These are phyloP conservation scores for Colletotrichum euphorbiae DNA, from an alignment of 2,329 filamentous ascomycete species.

Conservation along the genomic window DNA sequence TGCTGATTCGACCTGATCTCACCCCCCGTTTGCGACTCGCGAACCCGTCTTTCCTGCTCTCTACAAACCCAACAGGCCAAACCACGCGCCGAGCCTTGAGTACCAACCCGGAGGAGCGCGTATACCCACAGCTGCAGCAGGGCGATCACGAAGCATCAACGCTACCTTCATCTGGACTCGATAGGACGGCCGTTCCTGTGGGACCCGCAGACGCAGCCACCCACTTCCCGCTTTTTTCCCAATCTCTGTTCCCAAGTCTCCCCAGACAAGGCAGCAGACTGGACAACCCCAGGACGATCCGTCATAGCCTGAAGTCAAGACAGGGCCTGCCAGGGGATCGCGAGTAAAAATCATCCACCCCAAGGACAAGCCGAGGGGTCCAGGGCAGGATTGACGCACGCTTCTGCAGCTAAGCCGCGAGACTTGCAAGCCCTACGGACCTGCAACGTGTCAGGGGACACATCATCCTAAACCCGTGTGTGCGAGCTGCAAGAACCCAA, in stretches of 20 bases:
- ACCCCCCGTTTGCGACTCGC: conserved; percentile 28
- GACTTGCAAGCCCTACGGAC: conserved; percentile 65
- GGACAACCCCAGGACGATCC: conserved; percentile 43
- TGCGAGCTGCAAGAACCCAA: conserved; percentile 66
- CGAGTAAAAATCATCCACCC: conserved; percentile 47
- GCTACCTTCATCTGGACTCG: conserved; percentile 33
- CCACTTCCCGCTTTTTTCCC: conserved; percentile 44
- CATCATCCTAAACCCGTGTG: conserved; percentile 67
- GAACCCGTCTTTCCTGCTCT: conserved; percentile 16
- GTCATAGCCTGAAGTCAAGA: conserved; percentile 60
- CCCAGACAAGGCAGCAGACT: conserved; percentile 46
- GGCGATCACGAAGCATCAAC: conserved; percentile 39
- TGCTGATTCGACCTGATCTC: conserved; percentile 37
- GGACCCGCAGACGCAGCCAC: conserved; percentile 54
- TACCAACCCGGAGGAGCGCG: conserved; percentile 37
- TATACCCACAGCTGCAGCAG: conserved; percentile 40
- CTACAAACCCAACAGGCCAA: conserved; percentile 24
- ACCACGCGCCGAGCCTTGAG: conserved; percentile 32
- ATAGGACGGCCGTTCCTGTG: conserved; percentile 44
- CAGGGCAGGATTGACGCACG: conserved; percentile 64
- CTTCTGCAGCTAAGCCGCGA: conserved; percentile 65
- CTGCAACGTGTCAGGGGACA: conserved; percentile 73
- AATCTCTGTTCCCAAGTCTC: conserved; percentile 43
- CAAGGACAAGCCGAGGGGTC: conserved; percentile 30
- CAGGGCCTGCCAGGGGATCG: conserved; percentile 48